A percentile compares a stretch with the other conserved stretches of the same genome.
These are phyloP conservation scores for Tuber microsphaerosporum DNA, from an alignment of 495 filamentous ascomycete genomes.

Conservation along the genomic window DNA sequence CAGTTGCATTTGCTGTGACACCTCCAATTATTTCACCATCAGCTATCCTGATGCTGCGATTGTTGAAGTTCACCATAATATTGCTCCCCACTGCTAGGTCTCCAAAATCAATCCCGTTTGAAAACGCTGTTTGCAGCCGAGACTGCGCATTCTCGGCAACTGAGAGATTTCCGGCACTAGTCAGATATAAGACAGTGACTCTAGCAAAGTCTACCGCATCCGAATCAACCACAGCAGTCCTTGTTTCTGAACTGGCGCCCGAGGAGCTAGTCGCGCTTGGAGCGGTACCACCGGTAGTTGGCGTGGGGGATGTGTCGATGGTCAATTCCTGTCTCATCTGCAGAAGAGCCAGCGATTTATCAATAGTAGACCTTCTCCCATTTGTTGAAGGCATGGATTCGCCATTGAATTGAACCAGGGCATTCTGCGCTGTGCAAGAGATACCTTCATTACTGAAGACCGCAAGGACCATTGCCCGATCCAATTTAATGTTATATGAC, in stretches of 20 bases:
- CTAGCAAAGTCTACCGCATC: slow-evolving; percentile 61
- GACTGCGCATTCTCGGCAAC: slow-evolving; percentile 54
- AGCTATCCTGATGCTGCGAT: slow-evolving; percentile 28
- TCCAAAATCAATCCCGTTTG: slow-evolving; percentile 38
- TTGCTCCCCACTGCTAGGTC: slow-evolving; percentile 21
- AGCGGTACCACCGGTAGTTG: slow-evolving; percentile 24
- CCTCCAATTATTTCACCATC: slow-evolving; percentile 24
- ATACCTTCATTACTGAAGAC: slow-evolving; percentile 68
- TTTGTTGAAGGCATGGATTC: slow-evolving; percentile 45
- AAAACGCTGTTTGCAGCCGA: slow-evolving; percentile 52
- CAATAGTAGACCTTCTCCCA: slow-evolving; percentile 36
- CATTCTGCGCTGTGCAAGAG: slow-evolving; percentile 73
- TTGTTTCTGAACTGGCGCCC: slow-evolving; percentile 38
- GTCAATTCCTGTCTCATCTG: slow-evolving; percentile 22
- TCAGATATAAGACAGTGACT: slow-evolving; percentile 55
- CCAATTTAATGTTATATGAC: slow-evolving; percentile 71
- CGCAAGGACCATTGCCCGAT: slow-evolving; percentile 58
- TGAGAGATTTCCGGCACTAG: slow-evolving; percentile 51
- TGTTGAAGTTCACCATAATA: slow-evolving; percentile 31
- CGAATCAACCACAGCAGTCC: slow-evolving; percentile 39
- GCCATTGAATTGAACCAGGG: slow-evolving; percentile 73
- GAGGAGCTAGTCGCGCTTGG: slow-evolving; percentile 42
- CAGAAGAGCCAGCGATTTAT: slow-evolving; percentile 37
- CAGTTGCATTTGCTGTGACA: slow-evolving; percentile 17
- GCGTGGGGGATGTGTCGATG: slow-evolving; percentile 32